These are phyloP conservation scores for Exidia glandulosa DNA, from an alignment of 768 basidiomycete genomes.

Conservation along the genomic window DNA sequence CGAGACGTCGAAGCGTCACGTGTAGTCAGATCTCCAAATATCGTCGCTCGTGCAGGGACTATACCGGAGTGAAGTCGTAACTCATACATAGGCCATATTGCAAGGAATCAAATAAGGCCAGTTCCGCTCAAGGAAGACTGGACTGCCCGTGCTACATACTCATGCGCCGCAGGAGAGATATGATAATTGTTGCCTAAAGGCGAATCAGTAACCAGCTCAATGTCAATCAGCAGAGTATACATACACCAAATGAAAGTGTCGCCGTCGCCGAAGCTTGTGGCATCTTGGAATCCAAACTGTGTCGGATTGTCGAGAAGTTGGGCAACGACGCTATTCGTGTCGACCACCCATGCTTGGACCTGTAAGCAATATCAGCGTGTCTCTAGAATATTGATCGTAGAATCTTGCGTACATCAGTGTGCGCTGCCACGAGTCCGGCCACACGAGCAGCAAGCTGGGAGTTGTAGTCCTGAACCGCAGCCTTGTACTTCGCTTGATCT, in stretches of 20 bases:
- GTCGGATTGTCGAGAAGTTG: neutral
- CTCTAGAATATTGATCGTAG: neutral
- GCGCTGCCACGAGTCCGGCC: slow-evolving; percentile 29
- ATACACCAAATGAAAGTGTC: neutral
- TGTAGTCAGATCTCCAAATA: no score
- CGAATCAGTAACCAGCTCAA: no score
- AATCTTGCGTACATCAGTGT: slow-evolving; percentile 31
- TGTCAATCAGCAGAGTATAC: neutral
- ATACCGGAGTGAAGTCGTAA: no score
- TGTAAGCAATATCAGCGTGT: neutral
- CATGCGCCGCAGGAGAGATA: neutral
- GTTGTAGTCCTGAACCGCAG: slow-evolving; percentile 45
- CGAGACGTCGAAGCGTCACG: no score
- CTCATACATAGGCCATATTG: no score
- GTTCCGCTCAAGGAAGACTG: neutral
- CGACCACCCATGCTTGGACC: neutral
- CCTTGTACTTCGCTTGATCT: slow-evolving; percentile 27
- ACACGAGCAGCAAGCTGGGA: slow-evolving; percentile 32
- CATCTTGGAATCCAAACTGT: neutral
- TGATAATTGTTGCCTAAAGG: neutral
- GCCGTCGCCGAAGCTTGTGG: neutral
- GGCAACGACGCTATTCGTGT: neutral
- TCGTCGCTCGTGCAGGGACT: no score
- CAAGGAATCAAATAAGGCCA: neutral
- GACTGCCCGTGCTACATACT: neutral